phyloP scores from a whole-genome alignment of 768 basidiomycete species.

The Auricularia auricula-judae region DNA sequence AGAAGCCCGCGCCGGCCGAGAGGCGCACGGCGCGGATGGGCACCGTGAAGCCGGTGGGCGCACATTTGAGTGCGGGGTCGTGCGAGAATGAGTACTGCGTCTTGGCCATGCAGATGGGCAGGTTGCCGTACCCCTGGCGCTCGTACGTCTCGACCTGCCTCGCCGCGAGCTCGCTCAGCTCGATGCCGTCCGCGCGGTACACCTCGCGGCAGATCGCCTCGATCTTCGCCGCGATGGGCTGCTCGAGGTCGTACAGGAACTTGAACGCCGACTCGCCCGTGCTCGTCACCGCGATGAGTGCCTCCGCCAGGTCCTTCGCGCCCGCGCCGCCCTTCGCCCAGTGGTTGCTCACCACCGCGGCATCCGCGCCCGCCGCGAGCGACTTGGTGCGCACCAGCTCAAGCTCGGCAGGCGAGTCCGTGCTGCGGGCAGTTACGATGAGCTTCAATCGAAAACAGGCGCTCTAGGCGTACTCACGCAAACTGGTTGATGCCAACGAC shows the following conservation, averaged over 20 bases:
- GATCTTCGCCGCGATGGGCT: constrained; percentile 84
- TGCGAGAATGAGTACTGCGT: constrained; percentile 98
- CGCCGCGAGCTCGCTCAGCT: constrained; percentile 73
- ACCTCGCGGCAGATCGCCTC: constrained; percentile 77
- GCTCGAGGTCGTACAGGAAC: constrained; percentile 83
- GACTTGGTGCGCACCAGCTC: constrained; percentile 73
- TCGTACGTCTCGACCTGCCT: constrained; percentile 87
- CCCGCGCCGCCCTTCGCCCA: constrained; percentile 96
- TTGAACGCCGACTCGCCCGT: constrained; percentile 76
- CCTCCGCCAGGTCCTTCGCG: constrained; percentile 81
- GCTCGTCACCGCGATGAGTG: constrained; percentile 71
- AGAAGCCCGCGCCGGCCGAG: constrained; percentile 89
- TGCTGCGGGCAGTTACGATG: constrained; percentile 29
- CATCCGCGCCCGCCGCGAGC: constrained; percentile 81
- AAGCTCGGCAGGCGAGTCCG: constrained; percentile 85
- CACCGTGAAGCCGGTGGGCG: constrained; percentile 84
- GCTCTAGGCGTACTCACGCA: constrained; percentile 44
- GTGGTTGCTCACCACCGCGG: constrained; percentile 91
- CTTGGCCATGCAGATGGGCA: constrained; percentile 94
- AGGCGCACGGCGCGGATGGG: constrained; percentile 82
- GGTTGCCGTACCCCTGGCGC: constrained; percentile 68
- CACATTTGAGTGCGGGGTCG: constrained; percentile 83
- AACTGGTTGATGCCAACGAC: constrained; percentile 95
- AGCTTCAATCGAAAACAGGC: not conserved
- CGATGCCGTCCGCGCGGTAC: constrained; percentile 87